These are phyloP conservation scores for Irpex lacteus DNA, from an alignment of 1,284 basidiomycete species.

Conservation along the genomic window DNA sequence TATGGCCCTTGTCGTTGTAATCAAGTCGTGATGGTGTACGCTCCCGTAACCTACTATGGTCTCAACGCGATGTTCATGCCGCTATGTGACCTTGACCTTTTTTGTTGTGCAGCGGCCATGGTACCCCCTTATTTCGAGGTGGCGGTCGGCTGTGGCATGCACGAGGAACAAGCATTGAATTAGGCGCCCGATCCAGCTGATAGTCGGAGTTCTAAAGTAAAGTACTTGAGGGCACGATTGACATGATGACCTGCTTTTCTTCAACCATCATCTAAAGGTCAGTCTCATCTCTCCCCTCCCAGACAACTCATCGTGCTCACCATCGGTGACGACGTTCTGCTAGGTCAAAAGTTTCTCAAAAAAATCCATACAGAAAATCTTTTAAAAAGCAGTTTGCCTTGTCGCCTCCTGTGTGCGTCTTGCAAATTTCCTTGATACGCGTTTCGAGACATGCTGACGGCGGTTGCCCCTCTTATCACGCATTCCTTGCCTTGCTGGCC, in stretches of 20 bases:
- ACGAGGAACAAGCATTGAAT: constrained; percentile 2
- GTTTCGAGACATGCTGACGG: constrained; percentile 14
- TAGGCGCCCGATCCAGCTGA: constrained; percentile 8
- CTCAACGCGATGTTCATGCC: background rate
- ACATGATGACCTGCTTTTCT: constrained; percentile 29
- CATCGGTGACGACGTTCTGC: constrained; percentile 6
- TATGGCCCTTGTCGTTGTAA: constrained; percentile 10
- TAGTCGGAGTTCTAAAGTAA: constrained; percentile 36
- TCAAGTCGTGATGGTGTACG: background rate
- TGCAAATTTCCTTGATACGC: constrained; percentile 19
- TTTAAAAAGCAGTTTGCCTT: constrained; percentile 65
- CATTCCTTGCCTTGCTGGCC: background rate
- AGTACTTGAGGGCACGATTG: constrained; percentile 20
- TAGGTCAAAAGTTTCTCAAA: constrained; percentile 46
- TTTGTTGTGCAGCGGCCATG: background rate
- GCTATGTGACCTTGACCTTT: background rate
- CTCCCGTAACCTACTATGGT: background rate
- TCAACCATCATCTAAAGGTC: constrained; percentile 45
- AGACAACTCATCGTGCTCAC: constrained; percentile 12
- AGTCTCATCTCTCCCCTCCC: constrained; percentile 18
- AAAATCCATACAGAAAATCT: constrained; percentile 36
- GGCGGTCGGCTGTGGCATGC: background rate
- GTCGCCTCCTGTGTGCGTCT: constrained; percentile 62
- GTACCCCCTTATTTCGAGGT: background rate
- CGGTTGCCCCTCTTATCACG: constrained; percentile 13